These are phyloP conservation scores for Neocucurbitaria cava DNA, from an alignment of 2,329 filamentous ascomycete species.

Conservation along the genomic window DNA sequence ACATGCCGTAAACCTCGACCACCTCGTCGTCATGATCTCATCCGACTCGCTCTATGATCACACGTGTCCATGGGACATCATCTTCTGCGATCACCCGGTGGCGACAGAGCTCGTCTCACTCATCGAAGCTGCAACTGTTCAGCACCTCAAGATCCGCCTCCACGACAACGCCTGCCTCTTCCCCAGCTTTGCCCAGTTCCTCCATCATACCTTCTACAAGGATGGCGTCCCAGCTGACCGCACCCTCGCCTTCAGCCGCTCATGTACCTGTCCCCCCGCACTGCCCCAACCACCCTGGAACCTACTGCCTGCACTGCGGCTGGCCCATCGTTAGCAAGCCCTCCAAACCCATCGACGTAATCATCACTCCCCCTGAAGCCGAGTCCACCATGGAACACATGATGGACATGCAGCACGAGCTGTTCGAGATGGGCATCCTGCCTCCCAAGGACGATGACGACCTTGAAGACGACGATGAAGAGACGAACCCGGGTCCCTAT, in stretches of 20 bases:
- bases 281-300: no score
- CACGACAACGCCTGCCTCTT: conserved; percentile 20
- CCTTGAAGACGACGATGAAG: conserved; percentile 6
- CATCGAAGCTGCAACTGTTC: conserved; percentile 5
- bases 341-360: conserved; percentile 12
- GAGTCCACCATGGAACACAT: conserved; percentile 12
- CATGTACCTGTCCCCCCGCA: conserved; percentile 14
- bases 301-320: not conserved
- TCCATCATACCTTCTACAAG: conserved; percentile 13
- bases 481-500: not conserved
- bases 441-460: conserved; percentile 11
- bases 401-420: conserved; percentile 16
- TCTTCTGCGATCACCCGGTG: conserved; percentile 22
- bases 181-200: conserved; percentile 6
- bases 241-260: conserved; percentile 15
- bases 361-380: not conserved
- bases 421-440: conserved; percentile 13
- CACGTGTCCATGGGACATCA: conserved; percentile 20
- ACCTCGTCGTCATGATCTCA: conserved; percentile 14
- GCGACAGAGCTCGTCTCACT: conserved; percentile 10
- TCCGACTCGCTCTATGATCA: conserved; percentile 16
- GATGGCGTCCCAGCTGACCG: not conserved
- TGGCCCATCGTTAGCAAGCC: not conserved
- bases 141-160: conserved; percentile 18
- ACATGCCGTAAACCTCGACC: conserved; percentile 11